These are phyloP conservation scores for Pisolithus sp. DNA, from an alignment of 768 basidiomycete species.

Conservation along the genomic window DNA sequence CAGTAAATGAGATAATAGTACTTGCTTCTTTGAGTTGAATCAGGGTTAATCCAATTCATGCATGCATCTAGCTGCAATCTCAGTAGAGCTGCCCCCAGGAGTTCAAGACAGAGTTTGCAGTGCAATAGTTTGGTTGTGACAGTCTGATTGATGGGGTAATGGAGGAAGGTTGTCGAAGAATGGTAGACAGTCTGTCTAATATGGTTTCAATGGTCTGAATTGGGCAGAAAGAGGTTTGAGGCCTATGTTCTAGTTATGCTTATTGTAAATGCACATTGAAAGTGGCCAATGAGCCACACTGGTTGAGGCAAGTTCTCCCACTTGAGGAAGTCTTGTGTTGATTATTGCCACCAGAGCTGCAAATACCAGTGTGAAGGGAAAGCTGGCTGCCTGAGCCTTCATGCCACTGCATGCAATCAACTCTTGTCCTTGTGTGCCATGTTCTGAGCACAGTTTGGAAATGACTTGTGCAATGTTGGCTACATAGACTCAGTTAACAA, in stretches of 20 bases:
- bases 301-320: slow-evolving; percentile 85
- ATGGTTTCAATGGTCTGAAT: not conserved
- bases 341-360: slow-evolving; percentile 90
- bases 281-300: slow-evolving; percentile 82
- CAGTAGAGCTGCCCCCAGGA: slow-evolving; percentile 94
- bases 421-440: slow-evolving; percentile 88
- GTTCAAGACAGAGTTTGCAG: slow-evolving; percentile 43
- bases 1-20: slow-evolving; percentile 1
- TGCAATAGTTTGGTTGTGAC: slow-evolving; percentile 24
- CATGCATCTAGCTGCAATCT: slow-evolving; percentile 96
- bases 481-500: slow-evolving; percentile 98
- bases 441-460: slow-evolving; percentile 88
- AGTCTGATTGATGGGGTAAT: slow-evolving; percentile 87
- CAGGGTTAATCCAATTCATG: slow-evolving; percentile 93
- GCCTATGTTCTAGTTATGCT: slow-evolving; percentile 93
- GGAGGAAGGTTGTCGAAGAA: slow-evolving; percentile 86
- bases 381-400: slow-evolving; percentile 96
- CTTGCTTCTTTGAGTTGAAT: slow-evolving; percentile 81
- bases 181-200: slow-evolving; percentile 77
- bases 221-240: not conserved
- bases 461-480: slow-evolving; percentile 93
- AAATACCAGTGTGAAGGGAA: slow-evolving; percentile 97
- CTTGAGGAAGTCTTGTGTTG: slow-evolving; percentile 95
- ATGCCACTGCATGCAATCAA: slow-evolving; percentile 91
- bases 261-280: slow-evolving; percentile 74